These are phyloP conservation scores for Phallus indusiatus DNA, from an alignment of 768 basidiomycete genomes.

Conservation along the genomic window DNA sequence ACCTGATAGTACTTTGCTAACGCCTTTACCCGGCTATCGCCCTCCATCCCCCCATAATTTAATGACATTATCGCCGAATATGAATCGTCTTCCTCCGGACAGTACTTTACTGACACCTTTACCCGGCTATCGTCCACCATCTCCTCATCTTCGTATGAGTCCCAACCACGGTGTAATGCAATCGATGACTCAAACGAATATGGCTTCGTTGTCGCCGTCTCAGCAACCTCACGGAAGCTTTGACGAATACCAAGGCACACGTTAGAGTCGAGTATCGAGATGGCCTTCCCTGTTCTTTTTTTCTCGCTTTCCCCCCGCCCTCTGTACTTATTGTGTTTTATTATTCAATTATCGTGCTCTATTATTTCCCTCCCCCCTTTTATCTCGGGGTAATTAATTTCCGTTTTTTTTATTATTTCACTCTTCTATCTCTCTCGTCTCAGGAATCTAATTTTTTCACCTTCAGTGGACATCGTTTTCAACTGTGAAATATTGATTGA, in stretches of 20 bases:
- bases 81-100: conserved; percentile 39
- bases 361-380: not conserved
- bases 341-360: not conserved
- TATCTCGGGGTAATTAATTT: not conserved
- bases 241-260: conserved; percentile 1
- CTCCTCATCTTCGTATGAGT: conserved; percentile 15
- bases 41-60: conserved; percentile 22
- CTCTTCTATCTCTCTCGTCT: not conserved
- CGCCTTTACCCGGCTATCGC: conserved; percentile 57
- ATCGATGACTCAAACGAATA: not conserved
- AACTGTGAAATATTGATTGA: not conserved
- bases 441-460: not conserved
- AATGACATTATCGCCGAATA: conserved; percentile 4
- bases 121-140: conserved; percentile 41
- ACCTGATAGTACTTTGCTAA: conserved; percentile 58
- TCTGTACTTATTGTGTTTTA: not conserved
- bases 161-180: conserved; percentile 55
- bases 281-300: not conserved
- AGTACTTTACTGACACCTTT: conserved; percentile 68
- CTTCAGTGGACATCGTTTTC: not conserved
- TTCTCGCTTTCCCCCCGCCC: not conserved
- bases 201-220: not conserved
- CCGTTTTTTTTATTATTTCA: not conserved
- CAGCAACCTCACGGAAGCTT: not conserved
- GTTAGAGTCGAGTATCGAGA: not conserved